Evolutionary conservation across 768 basidiomycete genomes (phyloP).

Genomic region (Coprinellus micaceus): DNA sequence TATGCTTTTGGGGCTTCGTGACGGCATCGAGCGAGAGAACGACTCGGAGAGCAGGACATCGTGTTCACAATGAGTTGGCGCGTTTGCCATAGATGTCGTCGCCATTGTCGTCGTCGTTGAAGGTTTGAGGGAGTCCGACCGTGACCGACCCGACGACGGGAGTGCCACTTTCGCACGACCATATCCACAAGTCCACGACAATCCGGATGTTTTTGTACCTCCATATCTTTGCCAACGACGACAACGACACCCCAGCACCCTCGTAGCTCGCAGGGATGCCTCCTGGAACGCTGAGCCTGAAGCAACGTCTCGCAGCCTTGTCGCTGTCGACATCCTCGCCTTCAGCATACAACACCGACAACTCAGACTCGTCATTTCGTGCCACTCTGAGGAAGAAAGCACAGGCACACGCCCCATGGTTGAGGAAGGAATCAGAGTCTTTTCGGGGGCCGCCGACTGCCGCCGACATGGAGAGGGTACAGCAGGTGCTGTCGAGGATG

Average conservation of each 20-base stretch:
- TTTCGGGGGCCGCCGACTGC: constrained; percentile 17
- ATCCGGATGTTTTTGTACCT: no score
- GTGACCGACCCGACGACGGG: no score
- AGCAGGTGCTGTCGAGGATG: constrained; percentile 64
- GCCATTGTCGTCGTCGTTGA: no score
- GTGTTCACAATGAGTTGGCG: no score
- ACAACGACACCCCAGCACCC: background rate
- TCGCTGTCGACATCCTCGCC: constrained; percentile 52
- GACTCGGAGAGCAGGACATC: no score
- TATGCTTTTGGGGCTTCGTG: no score
- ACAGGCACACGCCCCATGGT: constrained; percentile 43
- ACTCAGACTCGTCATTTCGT: constrained; percentile 7
- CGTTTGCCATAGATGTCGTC: no score
- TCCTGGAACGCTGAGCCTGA: constrained; percentile 43
- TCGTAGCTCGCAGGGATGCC: constrained; percentile 7
- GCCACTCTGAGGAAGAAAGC: background rate
- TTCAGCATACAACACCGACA: constrained; percentile 26
- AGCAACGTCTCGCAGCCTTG: constrained; percentile 64
- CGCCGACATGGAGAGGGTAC: constrained; percentile 55
- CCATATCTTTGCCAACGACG: background rate
- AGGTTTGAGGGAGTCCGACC: no score
- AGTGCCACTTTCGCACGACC: no score
- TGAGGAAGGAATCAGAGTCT: constrained; percentile 33
- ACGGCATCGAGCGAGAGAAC: no score
- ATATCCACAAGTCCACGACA: no score